Conservation (phyloP, 148 eudicot species). For the Vaccinium vitisidaea region DNA sequence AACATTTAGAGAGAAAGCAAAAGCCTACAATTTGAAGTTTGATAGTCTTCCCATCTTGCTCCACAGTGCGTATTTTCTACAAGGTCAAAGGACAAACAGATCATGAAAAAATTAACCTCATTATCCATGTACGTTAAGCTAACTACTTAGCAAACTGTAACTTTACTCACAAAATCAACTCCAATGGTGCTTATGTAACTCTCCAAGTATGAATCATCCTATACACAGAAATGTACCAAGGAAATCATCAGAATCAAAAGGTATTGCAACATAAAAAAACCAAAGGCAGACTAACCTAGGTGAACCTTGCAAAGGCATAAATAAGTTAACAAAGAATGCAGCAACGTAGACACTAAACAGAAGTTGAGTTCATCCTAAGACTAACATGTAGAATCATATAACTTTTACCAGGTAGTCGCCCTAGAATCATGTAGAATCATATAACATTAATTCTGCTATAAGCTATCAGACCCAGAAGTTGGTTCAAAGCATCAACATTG, state of each 20-base stretch:
- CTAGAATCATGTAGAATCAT: no score
- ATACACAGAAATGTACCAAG: neutral
- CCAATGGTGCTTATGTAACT: constrained; percentile 46
- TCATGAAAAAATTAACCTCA: neutral
- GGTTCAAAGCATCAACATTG: neutral
- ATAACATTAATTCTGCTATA: neutral
- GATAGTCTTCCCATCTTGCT: constrained; percentile 39
- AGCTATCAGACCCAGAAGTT: neutral
- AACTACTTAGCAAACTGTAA: neutral
- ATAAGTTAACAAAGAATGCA: neutral
- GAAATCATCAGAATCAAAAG: neutral
- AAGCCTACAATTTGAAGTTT: constrained; percentile 40
- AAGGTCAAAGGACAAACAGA: neutral
- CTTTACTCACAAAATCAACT: constrained; percentile 36
- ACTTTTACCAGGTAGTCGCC: neutral
- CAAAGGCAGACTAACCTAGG: neutral
- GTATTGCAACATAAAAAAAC: neutral
- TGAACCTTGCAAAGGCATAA: neutral
- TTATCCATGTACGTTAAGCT: neutral
- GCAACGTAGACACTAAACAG: neutral
- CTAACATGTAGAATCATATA: neutral
- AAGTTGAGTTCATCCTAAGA: neutral
- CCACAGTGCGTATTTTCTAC: constrained; percentile 38
- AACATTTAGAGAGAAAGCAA: neutral
- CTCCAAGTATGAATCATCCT: constrained; percentile 42